phyloP scores from a whole-genome alignment of 108 stramenopile genomes.

The Cyclotella kingstonii region DNA sequence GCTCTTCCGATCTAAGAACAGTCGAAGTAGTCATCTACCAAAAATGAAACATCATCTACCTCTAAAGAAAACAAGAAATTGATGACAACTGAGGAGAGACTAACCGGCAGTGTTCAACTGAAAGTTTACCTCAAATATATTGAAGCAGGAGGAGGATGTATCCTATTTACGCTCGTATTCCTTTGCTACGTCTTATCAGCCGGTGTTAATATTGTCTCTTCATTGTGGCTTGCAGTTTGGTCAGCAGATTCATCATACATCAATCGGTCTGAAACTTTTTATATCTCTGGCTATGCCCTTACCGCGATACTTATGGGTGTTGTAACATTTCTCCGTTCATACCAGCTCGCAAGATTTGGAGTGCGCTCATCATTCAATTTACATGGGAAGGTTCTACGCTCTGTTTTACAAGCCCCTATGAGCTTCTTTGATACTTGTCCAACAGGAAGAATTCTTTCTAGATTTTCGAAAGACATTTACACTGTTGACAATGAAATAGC shows the following conservation, averaged over 20 bases:
- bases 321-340: constrained; percentile 58
- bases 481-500: constrained; percentile 60
- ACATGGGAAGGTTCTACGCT: constrained; percentile 54
- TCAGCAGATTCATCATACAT: constrained; percentile 61
- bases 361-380: constrained; percentile 56
- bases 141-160: constrained; percentile 59
- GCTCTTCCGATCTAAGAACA: too few relatives aligned
- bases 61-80: constrained; percentile 35
- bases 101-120: constrained; percentile 56
- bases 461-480: constrained; percentile 82
- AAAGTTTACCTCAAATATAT: constrained; percentile 66
- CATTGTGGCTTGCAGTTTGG: constrained; percentile 66
- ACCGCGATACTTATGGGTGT: constrained; percentile 44
- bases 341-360: constrained; percentile 57
- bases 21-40: too few relatives aligned
- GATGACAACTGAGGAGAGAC: constrained; percentile 66
- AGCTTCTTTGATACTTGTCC: constrained; percentile 93
- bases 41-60: constrained; percentile 1
- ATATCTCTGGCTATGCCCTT: constrained; percentile 40
- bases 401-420: constrained; percentile 82
- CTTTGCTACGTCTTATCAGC: constrained; percentile 53
- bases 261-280: constrained; percentile 37
- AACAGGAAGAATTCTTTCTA: constrained; percentile 82
- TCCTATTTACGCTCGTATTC: constrained; percentile 44
- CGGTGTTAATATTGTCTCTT: constrained; percentile 43